Conservation (phyloP, 192 early-diverging fungal genomes). For the Dissophora ornata region DNA sequence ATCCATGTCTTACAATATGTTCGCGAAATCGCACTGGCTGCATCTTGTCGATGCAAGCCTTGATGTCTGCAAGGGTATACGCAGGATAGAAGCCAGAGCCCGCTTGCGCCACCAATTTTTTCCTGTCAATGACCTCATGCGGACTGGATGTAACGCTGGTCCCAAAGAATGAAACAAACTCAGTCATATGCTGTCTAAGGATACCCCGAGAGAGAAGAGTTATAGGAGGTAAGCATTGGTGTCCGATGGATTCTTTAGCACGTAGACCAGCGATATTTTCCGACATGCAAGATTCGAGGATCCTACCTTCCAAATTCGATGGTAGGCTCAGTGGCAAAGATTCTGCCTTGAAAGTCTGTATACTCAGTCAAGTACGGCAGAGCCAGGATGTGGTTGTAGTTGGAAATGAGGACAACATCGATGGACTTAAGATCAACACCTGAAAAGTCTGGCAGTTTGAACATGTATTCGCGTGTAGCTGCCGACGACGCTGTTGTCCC, state of each 20-base stretch:
- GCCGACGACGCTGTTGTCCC: background rate
- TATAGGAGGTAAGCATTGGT: background rate
- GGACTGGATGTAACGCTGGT: constrained; percentile 48
- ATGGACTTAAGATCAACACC: constrained; percentile 73
- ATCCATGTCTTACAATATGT: constrained; percentile 55
- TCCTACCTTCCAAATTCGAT: constrained; percentile 78
- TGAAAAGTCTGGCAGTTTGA: constrained; percentile 61
- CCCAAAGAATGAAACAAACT: constrained; percentile 66
- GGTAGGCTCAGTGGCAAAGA: constrained; percentile 86
- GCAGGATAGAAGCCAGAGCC: constrained; percentile 53
- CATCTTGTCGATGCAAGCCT: constrained; percentile 69
- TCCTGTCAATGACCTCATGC: constrained; percentile 39
- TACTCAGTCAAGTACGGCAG: constrained; percentile 89
- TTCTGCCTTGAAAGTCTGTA: constrained; percentile 77
- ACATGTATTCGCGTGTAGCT: constrained; percentile 37
- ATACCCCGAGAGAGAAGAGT: background rate
- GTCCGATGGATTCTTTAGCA: too few relatives aligned
- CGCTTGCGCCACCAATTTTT: constrained; percentile 26
- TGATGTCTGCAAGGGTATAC: constrained; percentile 67
- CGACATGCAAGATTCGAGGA: too few relatives aligned
- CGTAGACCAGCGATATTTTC: too few relatives aligned
- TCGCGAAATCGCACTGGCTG: constrained; percentile 69
- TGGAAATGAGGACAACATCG: constrained; percentile 81
- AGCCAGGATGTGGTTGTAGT: constrained; percentile 78
- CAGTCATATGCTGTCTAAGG: constrained; percentile 68